Conservation (phyloP, 2,329 filamentous ascomycete species). For the Sclerotinia nivalis region DNA sequence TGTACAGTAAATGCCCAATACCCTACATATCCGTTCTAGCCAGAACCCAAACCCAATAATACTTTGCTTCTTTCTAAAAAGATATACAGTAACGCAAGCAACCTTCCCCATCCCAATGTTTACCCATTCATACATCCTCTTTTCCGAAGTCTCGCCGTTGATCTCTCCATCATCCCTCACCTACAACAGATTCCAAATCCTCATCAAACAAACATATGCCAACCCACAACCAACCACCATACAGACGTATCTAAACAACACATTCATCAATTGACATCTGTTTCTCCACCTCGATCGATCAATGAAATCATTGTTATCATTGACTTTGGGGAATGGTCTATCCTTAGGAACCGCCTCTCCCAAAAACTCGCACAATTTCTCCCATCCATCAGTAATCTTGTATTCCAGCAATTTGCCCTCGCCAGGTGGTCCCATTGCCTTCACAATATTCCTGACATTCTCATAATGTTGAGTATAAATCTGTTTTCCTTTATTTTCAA, state of each 20-base stretch:
- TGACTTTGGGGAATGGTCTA: conserved; percentile 15
- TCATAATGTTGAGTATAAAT: conserved; percentile 20
- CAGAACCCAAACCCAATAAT: background rate
- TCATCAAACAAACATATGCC: conserved; percentile 14
- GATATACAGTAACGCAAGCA: background rate
- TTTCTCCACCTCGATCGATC: conserved; percentile 22
- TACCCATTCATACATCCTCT: background rate
- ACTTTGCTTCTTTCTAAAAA: background rate
- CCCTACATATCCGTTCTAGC: background rate
- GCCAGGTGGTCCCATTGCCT: background rate
- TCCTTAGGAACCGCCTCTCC: conserved; percentile 27
- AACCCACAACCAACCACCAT: background rate
- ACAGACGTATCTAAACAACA: conserved; percentile 18
- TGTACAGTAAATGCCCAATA: background rate
- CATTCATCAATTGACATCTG: conserved; percentile 21
- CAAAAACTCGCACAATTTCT: conserved; percentile 28
- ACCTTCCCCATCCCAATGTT: background rate
- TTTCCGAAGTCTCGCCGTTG: background rate
- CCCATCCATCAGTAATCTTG: conserved; percentile 30
- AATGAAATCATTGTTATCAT: conserved; percentile 23
- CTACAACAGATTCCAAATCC: conserved; percentile 20
- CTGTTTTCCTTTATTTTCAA: conserved; percentile 20
- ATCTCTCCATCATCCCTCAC: background rate
- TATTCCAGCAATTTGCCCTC: conserved; percentile 26
- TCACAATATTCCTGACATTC: conserved; percentile 10